phyloP scores from a whole-genome alignment of 495 filamentous ascomycete genomes.

The Darksidea phi region DNA sequence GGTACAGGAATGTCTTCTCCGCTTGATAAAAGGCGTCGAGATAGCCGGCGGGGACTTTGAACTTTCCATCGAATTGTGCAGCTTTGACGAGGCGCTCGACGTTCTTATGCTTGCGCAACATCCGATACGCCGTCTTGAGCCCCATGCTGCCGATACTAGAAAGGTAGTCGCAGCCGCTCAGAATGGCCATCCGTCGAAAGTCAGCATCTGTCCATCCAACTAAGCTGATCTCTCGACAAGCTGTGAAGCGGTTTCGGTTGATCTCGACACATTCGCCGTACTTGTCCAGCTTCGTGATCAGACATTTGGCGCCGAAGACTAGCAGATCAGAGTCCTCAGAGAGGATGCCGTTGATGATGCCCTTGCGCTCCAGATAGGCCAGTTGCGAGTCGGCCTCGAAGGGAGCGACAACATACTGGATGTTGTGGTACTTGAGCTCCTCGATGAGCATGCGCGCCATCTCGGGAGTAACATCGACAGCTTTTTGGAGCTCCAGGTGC shows the following conservation, averaged over 20 bases:
- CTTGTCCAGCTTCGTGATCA: slow-evolving; percentile 92
- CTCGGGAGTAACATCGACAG: slow-evolving; percentile 90
- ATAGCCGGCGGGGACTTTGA: slow-evolving; percentile 74
- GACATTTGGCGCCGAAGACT: slow-evolving; percentile 86
- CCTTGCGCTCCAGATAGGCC: slow-evolving; percentile 84
- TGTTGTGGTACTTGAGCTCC: slow-evolving; percentile 72
- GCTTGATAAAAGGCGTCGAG: slow-evolving; percentile 75
- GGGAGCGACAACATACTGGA: slow-evolving; percentile 90
- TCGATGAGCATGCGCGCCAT: slow-evolving; percentile 94
- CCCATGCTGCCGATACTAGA: slow-evolving; percentile 80
- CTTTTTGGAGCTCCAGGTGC: slow-evolving; percentile 85
- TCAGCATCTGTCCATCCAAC: slow-evolving; percentile 89
- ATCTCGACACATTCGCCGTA: slow-evolving; percentile 92
- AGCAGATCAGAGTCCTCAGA: slow-evolving; percentile 97
- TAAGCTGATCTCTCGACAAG: slow-evolving; percentile 81
- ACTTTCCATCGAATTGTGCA: slow-evolving; percentile 83
- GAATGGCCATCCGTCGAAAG: slow-evolving; percentile 92
- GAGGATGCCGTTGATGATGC: slow-evolving; percentile 79
- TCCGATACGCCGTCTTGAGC: slow-evolving; percentile 85
- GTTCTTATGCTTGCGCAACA: slow-evolving; percentile 84
- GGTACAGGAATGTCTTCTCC: slow-evolving; percentile 88
- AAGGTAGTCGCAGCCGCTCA: slow-evolving; percentile 98
- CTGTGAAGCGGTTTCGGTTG: slow-evolving; percentile 79
- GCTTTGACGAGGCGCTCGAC: slow-evolving; percentile 79
- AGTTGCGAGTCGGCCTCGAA: slow-evolving; percentile 98